Evolutionary conservation across 2,329 filamentous ascomycete species (phyloP).

Genomic region (Rachicladosporium sp.): DNA sequence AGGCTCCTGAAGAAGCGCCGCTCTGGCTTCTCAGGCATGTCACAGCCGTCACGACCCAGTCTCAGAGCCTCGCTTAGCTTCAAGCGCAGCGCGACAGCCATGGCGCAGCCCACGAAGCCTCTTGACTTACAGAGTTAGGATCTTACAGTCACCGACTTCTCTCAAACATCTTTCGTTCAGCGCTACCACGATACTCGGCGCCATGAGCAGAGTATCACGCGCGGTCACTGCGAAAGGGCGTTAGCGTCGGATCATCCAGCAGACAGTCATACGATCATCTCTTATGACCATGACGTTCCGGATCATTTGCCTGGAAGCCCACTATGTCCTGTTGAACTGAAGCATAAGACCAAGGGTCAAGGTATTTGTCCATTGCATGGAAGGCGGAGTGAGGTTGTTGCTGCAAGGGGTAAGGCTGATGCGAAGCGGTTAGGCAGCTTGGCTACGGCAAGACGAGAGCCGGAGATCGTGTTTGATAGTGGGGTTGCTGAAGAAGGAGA

Average conservation of each 20-base stretch:
- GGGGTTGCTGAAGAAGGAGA: not conserved
- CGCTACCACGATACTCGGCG: slow-evolving; percentile 19
- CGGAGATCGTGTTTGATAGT: slow-evolving; percentile 10
- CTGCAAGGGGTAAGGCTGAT: slow-evolving; percentile 1
- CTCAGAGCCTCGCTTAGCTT: not conserved
- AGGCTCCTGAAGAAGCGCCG: not conserved
- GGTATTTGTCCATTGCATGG: slow-evolving; percentile 30
- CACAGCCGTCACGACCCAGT: not conserved
- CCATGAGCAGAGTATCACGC: slow-evolving; percentile 13
- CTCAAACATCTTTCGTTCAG: slow-evolving; percentile 20
- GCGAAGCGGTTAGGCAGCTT: slow-evolving; percentile 2
- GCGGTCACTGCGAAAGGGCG: slow-evolving; percentile 14
- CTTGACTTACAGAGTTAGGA: slow-evolving; percentile 7
- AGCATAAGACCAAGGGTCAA: slow-evolving; percentile 24
- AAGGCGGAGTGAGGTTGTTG: slow-evolving; percentile 10
- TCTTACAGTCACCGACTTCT: slow-evolving; percentile 17
- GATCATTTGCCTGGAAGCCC: slow-evolving; percentile 33
- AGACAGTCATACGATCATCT: slow-evolving; percentile 12
- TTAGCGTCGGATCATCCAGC: slow-evolving; percentile 13
- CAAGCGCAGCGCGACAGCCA: not conserved
- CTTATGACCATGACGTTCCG: slow-evolving; percentile 27
- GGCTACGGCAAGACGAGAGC: slow-evolving; percentile 3
- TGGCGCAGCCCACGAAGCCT: not conserved
- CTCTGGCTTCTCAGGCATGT: slow-evolving; percentile 3
- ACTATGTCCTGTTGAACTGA: slow-evolving; percentile 28